Base-by-base conservation (phyloP, 441 rosid species). In the Mallotus repandus region DNA sequence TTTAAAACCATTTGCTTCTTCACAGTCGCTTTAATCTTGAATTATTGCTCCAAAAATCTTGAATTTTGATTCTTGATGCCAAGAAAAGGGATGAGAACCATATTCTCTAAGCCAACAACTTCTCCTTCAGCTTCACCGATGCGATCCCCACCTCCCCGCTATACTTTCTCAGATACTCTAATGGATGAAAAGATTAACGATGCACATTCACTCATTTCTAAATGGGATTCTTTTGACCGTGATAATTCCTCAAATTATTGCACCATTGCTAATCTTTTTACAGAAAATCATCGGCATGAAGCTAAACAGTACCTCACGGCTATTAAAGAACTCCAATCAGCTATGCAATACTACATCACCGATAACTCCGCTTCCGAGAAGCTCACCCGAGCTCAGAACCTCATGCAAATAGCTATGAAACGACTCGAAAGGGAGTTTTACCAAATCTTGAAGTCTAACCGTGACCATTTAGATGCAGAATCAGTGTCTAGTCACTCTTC, bases 371-470 rank as follows among this genome's bases (percentile, higher is more conserved):
- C 55, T 43, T 85, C 92, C 0, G 74, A 82, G 8, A 85, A 79
- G 68, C 89, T 91, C 55, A 80, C 76, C 9, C 79, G 19, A n/a
- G 89, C 94, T 16, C 91, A 84, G 9, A 72, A 22, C 18, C 84
- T 93, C 48, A 91, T 89, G 94, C 87, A 83, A n/a, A 74, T 65
- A 4, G 92, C 96, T 59, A 91, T 91, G 91, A 89, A 83, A 76
- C 74, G 88, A 54, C 77, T 93, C 18, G 85, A 88, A 73, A 87
- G 70, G 71, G 98, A 93, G 82, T 89, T 93, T 65, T 81, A 86
- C 50, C 82, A 72, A 57, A 81, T 88, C 54, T 71, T 93, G 73
- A 90, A 85, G 72, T 62, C 89, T 0, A 82, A 79, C 16, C 66
- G 81, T 7, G 82, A 72, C n/a, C 19, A 70, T 63, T 69, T 84